Conservation (phyloP, 306 rosid genomes). For the Malus fusca region DNA sequence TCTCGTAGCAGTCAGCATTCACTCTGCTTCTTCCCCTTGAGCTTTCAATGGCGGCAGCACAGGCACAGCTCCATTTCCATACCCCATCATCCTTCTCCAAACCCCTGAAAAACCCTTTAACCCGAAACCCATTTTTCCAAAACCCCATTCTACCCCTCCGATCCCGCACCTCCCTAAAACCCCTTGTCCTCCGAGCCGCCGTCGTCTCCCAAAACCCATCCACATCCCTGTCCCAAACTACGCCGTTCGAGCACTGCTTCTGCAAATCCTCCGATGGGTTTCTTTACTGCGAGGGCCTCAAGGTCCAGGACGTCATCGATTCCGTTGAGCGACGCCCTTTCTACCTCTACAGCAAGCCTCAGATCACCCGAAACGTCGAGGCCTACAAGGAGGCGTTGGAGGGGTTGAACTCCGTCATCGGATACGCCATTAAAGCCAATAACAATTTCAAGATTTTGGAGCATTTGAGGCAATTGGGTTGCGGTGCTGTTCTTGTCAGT, state of each 20-base stretch:
- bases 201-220: conserved; percentile 49
- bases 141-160: conserved; percentile 20
- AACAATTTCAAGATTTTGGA: conserved; percentile 82
- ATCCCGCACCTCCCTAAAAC: conserved; percentile 16
- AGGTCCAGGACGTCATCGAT: conserved; percentile 82
- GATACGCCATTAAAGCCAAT: conserved; percentile 92
- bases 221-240: conserved; percentile 23
- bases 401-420: conserved; percentile 64
- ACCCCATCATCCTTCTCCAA: conserved; percentile 34
- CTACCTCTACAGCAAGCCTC: conserved; percentile 83
- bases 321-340: conserved; percentile 82
- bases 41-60: conserved; percentile 43
- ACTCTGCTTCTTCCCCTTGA: neutral
- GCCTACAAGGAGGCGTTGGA: conserved; percentile 75
- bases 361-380: conserved; percentile 74
- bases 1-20: neutral
- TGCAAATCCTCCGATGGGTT: conserved; percentile 73
- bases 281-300: conserved; percentile 56
- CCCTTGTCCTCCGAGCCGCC: conserved; percentile 45
- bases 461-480: conserved; percentile 77
- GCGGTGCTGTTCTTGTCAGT: conserved; percentile 96
- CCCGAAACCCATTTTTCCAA: conserved; percentile 33
- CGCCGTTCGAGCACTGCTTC: conserved; percentile 65
- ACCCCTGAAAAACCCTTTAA: conserved; percentile 19
- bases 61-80: conserved; percentile 33